Evolutionary conservation across 495 filamentous ascomycete species (phyloP).

Genomic region (Tricharina praecox): DNA sequence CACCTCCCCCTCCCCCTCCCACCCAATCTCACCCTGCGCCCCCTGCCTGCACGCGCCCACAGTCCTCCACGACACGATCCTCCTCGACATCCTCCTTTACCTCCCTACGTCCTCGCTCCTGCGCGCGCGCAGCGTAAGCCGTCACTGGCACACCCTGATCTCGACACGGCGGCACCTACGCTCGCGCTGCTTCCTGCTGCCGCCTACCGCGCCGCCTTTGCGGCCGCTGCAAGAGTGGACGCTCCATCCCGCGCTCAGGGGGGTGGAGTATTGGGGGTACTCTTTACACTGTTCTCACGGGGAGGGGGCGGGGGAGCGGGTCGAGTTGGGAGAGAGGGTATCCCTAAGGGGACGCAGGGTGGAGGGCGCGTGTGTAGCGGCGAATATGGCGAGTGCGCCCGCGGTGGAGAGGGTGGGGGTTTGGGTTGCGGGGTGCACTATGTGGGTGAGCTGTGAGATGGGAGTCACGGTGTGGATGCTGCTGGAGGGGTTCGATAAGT

Average conservation of each 20-base stretch:
- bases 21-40: neutral
- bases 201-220: neutral
- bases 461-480: neutral
- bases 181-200: slow-evolving; percentile 3
- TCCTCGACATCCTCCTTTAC: slow-evolving; percentile 12
- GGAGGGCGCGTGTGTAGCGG: neutral
- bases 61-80: slow-evolving; percentile 11
- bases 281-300: neutral
- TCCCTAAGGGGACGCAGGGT: too few relatives aligned
- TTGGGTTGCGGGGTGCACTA: neutral
- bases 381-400: neutral
- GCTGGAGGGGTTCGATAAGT: slow-evolving; percentile 1
- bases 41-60: neutral
- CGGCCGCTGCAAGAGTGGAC: neutral
- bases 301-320: neutral
- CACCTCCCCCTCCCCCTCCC: neutral
- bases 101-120: slow-evolving; percentile 10
- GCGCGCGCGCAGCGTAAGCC: slow-evolving; percentile 8
- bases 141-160: slow-evolving; percentile 13
- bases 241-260: slow-evolving; percentile 14
- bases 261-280: slow-evolving; percentile 2
- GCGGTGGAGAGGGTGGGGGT: slow-evolving; percentile 1
- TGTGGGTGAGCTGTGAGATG: neutral
- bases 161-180: slow-evolving; percentile 13
- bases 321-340: neutral